Base-by-base conservation (phyloP, 2,329 filamentous ascomycete species). In the Volutella citrinella region DNA sequence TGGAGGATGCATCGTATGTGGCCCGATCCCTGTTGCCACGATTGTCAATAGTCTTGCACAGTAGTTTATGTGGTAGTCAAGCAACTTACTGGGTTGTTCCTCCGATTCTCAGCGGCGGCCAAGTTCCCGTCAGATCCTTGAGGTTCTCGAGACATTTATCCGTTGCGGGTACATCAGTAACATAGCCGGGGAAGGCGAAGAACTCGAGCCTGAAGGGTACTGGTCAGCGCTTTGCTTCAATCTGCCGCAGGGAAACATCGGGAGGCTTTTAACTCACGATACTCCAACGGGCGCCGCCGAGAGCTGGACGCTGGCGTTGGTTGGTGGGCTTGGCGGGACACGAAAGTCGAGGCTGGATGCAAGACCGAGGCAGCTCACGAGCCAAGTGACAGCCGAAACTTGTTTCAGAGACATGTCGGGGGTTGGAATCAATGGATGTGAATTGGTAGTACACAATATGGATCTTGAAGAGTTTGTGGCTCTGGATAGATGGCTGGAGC, bases 21-120 rank as follows among this genome's bases (percentile, higher is more conserved):
- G 74, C 74, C 5, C 74, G 66, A 43, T 78, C 74, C 21, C 43
- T 45, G 24, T 10, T 13, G 3, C 3, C 4, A 8, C 21, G 26
- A n/a, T n/a, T n/a, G n/a, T n/a, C n/a, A n/a, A n/a, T n/a, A n/a
- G n/a, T n/a, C n/a, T n/a, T n/a, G n/a, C n/a, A n/a, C n/a, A n/a
- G n/a, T n/a, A n/a, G n/a, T n/a, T n/a, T n/a, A n/a, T 11, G 5
- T 4, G 7, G 7, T 22, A 11, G 12, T 18, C 15, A 12, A 9
- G 18, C 4, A 15, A 25, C 40, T n/a, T 34, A 46, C 60, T 77
- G 72, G 1, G 74, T 78, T 1, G 74, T 78, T 3, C 74, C 74
- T n/a, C 75, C 75, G 34, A 78, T 76, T 31, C 74, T 61, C 27
- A 78, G 64, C 0, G 72, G 73, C 7, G 74, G 72, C 67, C 68